These are phyloP conservation scores for Cladosporium sp. DNA, from an alignment of 2,329 filamentous ascomycete genomes.

Conservation along the genomic window DNA sequence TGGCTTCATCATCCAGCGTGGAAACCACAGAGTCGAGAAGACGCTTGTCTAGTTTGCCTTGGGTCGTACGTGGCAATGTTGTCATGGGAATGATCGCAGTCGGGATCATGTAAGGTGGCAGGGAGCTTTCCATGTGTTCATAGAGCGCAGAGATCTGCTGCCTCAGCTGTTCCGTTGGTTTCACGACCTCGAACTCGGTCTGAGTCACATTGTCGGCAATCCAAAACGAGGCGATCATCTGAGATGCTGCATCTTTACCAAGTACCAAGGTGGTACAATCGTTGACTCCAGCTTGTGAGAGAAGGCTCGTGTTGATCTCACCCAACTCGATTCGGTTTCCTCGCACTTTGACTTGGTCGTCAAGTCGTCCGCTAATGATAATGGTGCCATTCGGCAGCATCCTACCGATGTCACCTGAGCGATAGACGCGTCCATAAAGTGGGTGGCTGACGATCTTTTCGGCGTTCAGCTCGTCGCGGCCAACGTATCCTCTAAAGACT, in stretches of 20 bases:
- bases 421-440: conserved; percentile 67
- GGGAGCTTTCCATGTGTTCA: conserved; percentile 46
- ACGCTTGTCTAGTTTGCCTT: conserved; percentile 67
- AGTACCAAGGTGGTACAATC: conserved; percentile 63
- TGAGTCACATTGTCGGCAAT: conserved; percentile 39
- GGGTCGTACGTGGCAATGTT: conserved; percentile 63
- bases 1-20: conserved; percentile 40
- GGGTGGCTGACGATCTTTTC: conserved; percentile 67
- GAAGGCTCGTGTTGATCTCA: conserved; percentile 64
- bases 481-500: conserved; percentile 68
- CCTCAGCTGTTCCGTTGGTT: conserved; percentile 9
- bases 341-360: conserved; percentile 76
- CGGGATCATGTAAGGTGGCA: conserved; percentile 78
- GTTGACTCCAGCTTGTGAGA: conserved; percentile 47
- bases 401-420: conserved; percentile 76
- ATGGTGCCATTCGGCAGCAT: conserved; percentile 73
- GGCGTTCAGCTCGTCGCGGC: conserved; percentile 56
- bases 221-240: conserved; percentile 63
- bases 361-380: conserved; percentile 65
- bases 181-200: conserved; percentile 1
- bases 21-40: conserved; percentile 48
- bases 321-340: conserved; percentile 75
- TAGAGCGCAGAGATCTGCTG: conserved; percentile 46
- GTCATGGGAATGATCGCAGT: conserved; percentile 66
- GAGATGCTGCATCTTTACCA: conserved; percentile 34